Evolutionary conservation across 176 grass and related monocot species (phyloP), one percentile per base, ranked within the genome.

Genomic region (Dendrocalamus sinicus): DNA sequence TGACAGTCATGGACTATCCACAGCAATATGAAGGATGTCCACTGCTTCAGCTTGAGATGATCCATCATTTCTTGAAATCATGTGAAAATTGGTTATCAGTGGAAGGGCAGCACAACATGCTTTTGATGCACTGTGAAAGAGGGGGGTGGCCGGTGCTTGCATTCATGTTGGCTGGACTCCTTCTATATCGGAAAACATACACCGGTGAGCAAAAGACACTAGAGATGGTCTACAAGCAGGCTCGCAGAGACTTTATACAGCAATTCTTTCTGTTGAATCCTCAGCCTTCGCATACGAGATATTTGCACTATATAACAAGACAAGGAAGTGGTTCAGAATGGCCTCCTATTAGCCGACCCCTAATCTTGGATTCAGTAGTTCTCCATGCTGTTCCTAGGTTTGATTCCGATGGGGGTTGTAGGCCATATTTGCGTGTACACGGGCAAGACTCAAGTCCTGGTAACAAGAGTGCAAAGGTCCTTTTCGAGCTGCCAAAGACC

Each of bases 151-250:
- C 96, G 0, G 91, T 94, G 52, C 93, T 98, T 78, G 91, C 96
- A 28, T 98, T 98, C 81, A 94, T 98, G 91, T 77, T 98, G 43
- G 91, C 96, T 16, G 93, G 96, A 52, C 92, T 98, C 57, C 93
- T 98, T 65, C 83, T 98, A 58, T 98, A 93, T 81, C 76, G 90
- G 59, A 94, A 94, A 84, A 91, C 90, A 66, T 98, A 92, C 79
- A 89, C 81, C 11, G 91, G 93, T 9, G 96, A 98, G 80, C 91
- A 94, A 68, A 98, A 95, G 74, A 95, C 93, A 69, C 86, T 98
- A 67, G 96, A 98, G 69, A 96, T 98, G 93, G 96, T 98, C 44
- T 98, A 98, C 86, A 98, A 92, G 78, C 96, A 98, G 91, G 93
- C 93, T 39, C 90, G 91, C 54, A 89, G 89, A 74, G 96, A 98